Evolutionary conservation across 129 eudicot species (phyloP).

Genomic region (Lactuca sativa): DNA sequence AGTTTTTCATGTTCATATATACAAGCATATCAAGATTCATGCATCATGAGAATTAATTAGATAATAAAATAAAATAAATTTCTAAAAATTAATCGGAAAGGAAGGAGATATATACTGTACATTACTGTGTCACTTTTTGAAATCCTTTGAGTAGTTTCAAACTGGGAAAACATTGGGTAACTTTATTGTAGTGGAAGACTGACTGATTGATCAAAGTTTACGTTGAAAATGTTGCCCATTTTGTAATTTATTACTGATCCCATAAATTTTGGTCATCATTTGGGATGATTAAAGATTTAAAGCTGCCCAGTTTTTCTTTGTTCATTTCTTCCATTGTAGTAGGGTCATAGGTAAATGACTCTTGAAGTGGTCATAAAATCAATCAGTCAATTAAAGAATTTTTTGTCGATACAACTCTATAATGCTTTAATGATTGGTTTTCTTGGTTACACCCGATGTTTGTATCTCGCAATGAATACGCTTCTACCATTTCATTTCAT

Average conservation of each 20-base stretch:
- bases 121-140: conserved; percentile 24
- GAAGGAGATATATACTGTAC: background rate
- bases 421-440: conserved; percentile 4
- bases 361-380: conserved; percentile 1
- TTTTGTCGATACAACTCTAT: conserved; percentile 9
- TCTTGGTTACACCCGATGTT: background rate
- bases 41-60: conserved; percentile 15
- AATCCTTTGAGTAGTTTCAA: conserved; percentile 29
- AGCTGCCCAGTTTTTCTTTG: conserved; percentile 22
- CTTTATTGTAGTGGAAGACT: conserved; percentile 43
- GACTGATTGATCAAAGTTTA: conserved; percentile 35
- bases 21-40: conserved; percentile 20
- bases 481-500: background rate
- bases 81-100: background rate
- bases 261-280: conserved; percentile 29
- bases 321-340: conserved; percentile 18
- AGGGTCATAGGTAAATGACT: conserved; percentile 14
- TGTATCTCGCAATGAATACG: background rate
- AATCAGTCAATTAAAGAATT: conserved; percentile 10
- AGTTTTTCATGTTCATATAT: background rate
- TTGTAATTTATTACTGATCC: conserved; percentile 26
- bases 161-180: conserved; percentile 22
- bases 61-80: background rate
- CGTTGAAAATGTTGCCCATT: conserved; percentile 27
- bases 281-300: conserved; percentile 31